These are phyloP conservation scores for Silene vulgaris DNA, from an alignment of 179 eudicot genomes.

Conservation along the genomic window DNA sequence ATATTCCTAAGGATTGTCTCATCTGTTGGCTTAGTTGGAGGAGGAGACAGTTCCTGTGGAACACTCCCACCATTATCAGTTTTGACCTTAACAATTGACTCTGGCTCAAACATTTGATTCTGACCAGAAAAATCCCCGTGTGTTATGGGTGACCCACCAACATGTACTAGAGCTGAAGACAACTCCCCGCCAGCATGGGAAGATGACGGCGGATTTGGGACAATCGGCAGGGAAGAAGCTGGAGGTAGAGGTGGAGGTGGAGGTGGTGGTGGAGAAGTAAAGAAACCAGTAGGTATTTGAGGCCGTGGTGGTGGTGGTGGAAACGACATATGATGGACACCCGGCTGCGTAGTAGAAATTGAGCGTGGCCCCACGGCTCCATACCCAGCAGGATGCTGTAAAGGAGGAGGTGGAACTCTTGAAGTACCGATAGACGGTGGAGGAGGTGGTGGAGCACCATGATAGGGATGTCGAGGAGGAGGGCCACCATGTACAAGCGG, in stretches of 20 bases:
- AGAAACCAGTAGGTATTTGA: slow-evolving; percentile 26
- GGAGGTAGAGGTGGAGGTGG: slow-evolving; percentile 41
- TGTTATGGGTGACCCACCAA: slow-evolving; percentile 22
- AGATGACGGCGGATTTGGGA: slow-evolving; percentile 47
- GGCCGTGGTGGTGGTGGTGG: slow-evolving; percentile 27
- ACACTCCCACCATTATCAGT: slow-evolving; percentile 21
- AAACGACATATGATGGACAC: slow-evolving; percentile 22
- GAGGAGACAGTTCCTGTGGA: slow-evolving; percentile 34
- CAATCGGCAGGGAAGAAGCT: slow-evolving; percentile 43
- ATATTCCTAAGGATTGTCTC: slow-evolving; percentile 44
- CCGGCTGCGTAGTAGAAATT: slow-evolving; percentile 25
- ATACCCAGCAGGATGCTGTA: slow-evolving; percentile 36
- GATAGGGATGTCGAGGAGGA: slow-evolving; percentile 36
- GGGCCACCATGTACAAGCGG: slow-evolving; percentile 36
- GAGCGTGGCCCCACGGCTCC: slow-evolving; percentile 28
- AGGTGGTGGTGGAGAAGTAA: slow-evolving; percentile 32
- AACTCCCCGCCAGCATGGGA: slow-evolving; percentile 22
- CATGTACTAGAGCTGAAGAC: slow-evolving; percentile 19
- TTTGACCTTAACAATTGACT: slow-evolving; percentile 24
- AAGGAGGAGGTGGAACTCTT: slow-evolving; percentile 36
- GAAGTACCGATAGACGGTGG: slow-evolving; percentile 35
- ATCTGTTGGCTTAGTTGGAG: slow-evolving; percentile 54
- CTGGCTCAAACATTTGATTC: slow-evolving; percentile 23
- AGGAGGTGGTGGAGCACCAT: slow-evolving; percentile 32
- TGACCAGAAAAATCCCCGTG: slow-evolving; percentile 23